phyloP scores from a whole-genome alignment of 345 rosid genomes.

The Eutrema heterophyllum region DNA sequence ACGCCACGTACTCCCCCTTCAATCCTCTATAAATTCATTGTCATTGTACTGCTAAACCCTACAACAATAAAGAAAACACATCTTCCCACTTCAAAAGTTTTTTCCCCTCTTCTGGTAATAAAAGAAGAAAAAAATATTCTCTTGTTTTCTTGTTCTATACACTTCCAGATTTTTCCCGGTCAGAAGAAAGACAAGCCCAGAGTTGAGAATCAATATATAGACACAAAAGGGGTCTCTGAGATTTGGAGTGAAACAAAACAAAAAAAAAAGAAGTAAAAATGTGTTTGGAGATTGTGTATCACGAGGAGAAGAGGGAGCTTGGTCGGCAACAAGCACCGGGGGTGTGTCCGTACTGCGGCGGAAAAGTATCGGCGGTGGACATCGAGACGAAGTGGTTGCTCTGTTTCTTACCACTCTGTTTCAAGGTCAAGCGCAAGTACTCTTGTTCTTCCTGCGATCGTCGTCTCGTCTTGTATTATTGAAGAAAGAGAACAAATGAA shows the following conservation, averaged over 20 bases:
- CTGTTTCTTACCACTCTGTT: slow-evolving; percentile 73
- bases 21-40: slow-evolving; percentile 22
- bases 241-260: neutral
- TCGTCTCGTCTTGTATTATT: slow-evolving; percentile 40
- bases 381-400: slow-evolving; percentile 67
- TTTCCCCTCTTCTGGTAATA: neutral
- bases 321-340: slow-evolving; percentile 75
- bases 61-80: neutral
- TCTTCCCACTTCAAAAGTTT: neutral
- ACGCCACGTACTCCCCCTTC: slow-evolving; percentile 17
- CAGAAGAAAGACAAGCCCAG: neutral
- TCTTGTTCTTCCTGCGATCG: slow-evolving; percentile 58
- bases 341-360: slow-evolving; percentile 74
- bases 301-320: slow-evolving; percentile 56
- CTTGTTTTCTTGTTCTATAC: slow-evolving; percentile 12
- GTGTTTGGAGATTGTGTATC: slow-evolving; percentile 54
- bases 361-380: slow-evolving; percentile 65
- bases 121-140: neutral
- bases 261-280: slow-evolving; percentile 19
- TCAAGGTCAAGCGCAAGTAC: slow-evolving; percentile 54
- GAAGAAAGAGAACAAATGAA: neutral
- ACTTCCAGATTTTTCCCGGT: slow-evolving; percentile 12
- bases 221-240: neutral
- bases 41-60: slow-evolving; percentile 20
- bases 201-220: neutral